phyloP scores from a whole-genome alignment of 306 rosid genomes.

The Mucuna pruriens region DNA sequence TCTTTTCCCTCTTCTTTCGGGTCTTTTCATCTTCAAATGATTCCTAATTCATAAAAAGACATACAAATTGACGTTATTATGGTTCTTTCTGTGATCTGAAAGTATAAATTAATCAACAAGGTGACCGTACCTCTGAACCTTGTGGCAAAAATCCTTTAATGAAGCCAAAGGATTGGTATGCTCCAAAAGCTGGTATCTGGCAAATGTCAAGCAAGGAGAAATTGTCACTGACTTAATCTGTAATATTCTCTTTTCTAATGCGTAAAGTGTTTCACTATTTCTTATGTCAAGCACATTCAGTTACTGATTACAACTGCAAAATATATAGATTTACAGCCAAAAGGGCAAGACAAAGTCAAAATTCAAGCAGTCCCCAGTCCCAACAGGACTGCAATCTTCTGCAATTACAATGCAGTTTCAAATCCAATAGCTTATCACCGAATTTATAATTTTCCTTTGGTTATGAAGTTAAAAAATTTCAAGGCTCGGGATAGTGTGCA shows the following conservation, averaged over 20 bases:
- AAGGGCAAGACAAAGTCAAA: not conserved
- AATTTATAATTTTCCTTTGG: not conserved
- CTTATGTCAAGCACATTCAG: not conserved
- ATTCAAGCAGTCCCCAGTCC: not conserved
- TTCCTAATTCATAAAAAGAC: conserved; percentile 55
- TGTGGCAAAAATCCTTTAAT: conserved; percentile 71
- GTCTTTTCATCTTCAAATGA: conserved; percentile 83
- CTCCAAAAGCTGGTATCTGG: conserved; percentile 93
- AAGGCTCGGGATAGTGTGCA: not conserved
- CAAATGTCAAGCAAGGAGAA: conserved; percentile 33
- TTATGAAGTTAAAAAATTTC: not conserved
- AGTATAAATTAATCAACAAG: conserved; percentile 1
- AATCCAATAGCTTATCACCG: not conserved
- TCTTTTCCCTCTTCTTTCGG: conserved; percentile 93
- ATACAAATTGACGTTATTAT: conserved; percentile 26
- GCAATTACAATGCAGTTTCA: not conserved
- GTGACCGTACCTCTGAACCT: conserved; percentile 68
- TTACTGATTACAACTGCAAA: conserved; percentile 10
- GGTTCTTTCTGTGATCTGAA: not conserved
- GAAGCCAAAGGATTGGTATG: conserved; percentile 76
- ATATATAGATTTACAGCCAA: too few relatives aligned
- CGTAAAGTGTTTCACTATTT: not conserved
- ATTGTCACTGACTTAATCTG: conserved; percentile 15
- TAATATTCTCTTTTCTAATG: not conserved
- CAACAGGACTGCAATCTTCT: not conserved